Percentiles rank a stretch among this genome's conserved stretches.
phyloP scores from a whole-genome alignment of 345 rosid species.

The Hirschfeldia incana region DNA sequence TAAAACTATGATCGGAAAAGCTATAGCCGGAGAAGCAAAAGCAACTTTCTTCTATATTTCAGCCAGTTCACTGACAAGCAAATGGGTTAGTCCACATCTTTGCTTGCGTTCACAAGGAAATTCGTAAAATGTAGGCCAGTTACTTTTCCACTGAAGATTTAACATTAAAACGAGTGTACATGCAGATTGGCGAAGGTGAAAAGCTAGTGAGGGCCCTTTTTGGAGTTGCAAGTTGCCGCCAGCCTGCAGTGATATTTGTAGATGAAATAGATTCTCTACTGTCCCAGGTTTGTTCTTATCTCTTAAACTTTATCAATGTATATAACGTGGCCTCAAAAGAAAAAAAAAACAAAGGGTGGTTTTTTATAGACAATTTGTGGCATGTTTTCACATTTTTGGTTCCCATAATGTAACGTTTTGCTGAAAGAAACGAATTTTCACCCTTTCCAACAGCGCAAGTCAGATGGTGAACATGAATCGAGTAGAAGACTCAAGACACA shows the following conservation, averaged over 20 bases:
- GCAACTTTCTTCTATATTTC: conserved; percentile 98
- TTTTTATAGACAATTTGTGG: conserved; percentile 49
- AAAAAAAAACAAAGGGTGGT: neutral
- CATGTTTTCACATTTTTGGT: conserved; percentile 33
- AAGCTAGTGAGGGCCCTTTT: conserved; percentile 97
- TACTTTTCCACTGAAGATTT: neutral
- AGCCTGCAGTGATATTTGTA: conserved; percentile 97
- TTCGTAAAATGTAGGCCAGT: neutral
- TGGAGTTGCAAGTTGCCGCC: conserved; percentile 98
- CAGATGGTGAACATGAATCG: conserved; percentile 98
- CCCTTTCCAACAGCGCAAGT: conserved; percentile 73
- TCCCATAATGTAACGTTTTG: conserved; percentile 14
- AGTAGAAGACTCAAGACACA: conserved; percentile 96
- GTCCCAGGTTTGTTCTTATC: conserved; percentile 70
- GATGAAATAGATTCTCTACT: conserved; percentile 96
- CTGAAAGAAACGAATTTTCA: conserved; percentile 13
- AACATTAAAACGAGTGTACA: conserved; percentile 4
- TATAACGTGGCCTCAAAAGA: neutral
- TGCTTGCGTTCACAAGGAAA: neutral
- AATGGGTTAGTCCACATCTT: conserved; percentile 67
- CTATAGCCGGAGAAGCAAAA: conserved; percentile 99
- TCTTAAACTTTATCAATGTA: neutral
- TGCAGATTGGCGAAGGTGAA: conserved; percentile 99
- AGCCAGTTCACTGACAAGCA: conserved; percentile 99
- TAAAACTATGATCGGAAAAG: conserved; percentile 98